phyloP scores from a whole-genome alignment of 108 stramenopile species.

The Skeletonema potamos region DNA sequence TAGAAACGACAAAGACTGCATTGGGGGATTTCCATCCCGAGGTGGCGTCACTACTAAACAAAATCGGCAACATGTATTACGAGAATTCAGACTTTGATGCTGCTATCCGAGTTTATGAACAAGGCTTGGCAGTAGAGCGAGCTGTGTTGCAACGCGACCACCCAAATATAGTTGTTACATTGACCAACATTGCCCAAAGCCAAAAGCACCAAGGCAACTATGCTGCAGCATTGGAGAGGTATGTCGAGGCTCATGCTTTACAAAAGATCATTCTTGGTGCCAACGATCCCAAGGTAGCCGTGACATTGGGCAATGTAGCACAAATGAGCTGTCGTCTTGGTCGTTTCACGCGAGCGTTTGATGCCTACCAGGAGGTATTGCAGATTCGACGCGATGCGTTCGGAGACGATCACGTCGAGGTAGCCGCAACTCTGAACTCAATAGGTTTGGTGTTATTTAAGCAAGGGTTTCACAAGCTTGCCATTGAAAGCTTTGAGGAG shows the following conservation, averaged over 20 bases:
- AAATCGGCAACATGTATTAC: conserved; percentile 72
- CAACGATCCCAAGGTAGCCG: conserved; percentile 42
- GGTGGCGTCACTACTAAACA: conserved; percentile 70
- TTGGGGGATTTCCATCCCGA: conserved; percentile 55
- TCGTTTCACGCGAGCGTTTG: conserved; percentile 42
- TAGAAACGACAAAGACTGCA: conserved; percentile 35
- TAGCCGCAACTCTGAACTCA: conserved; percentile 63
- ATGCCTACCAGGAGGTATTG: conserved; percentile 64
- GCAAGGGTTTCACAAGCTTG: conserved; percentile 51
- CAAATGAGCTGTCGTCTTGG: conserved; percentile 53
- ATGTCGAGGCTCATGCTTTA: conserved; percentile 39
- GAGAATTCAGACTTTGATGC: conserved; percentile 53
- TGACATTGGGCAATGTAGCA: conserved; percentile 59
- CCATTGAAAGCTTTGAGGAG: conserved; percentile 60
- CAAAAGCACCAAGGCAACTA: conserved; percentile 62
- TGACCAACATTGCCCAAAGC: conserved; percentile 72
- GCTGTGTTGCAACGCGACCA: conserved; percentile 45
- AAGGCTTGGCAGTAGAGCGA: conserved; percentile 62
- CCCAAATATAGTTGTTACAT: conserved; percentile 65
- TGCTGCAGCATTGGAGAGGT: conserved; percentile 44
- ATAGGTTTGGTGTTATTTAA: conserved; percentile 70
- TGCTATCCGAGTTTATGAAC: conserved; percentile 58
- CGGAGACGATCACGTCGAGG: conserved; percentile 52
- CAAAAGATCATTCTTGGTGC: conserved; percentile 34
- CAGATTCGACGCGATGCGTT: conserved; percentile 49